Base-by-base conservation (phyloP, 345 rosid genomes). In the Adansonia digitata region DNA sequence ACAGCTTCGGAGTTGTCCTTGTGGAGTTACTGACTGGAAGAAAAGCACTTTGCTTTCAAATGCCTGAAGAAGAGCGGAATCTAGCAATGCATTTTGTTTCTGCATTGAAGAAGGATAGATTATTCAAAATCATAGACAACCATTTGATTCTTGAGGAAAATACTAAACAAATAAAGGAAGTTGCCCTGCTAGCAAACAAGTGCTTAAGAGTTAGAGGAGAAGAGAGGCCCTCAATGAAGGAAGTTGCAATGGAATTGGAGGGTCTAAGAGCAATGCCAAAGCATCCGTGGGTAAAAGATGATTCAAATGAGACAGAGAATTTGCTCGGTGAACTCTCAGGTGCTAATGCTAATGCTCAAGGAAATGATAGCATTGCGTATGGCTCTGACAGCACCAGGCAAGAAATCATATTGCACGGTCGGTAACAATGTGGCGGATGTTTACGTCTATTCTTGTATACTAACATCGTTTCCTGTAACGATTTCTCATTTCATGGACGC, bases 1-100 rank as follows among this genome's bases (percentile, higher is more conserved):
- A 85, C 14, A 84, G 85, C 68, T 88, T 88, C 18, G 86, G 89
- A 2, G 83, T 86, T 13, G 80, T 88, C 6, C 82, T 88, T 1
- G 73, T 73, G 22, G 89, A 57, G 63, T 57, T 57, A 0, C 39
- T 85, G 6, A 76, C 85, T 0, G 67, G 84, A 7, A 57, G 69
- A 77, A 84, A 81, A 18, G 80, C 82, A 13, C 24, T 85, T 65
- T 72, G 76, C 8, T 76, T 78, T 17, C 75, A 69, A 3, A 18
- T 70, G 39, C 68, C 79, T 0, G 86, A 71, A 14, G 74, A 51
- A 5, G 74, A 82, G 13, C 77, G 79, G 55, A 84, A 74, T 69
- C 10, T 82, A 1, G 88, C 71, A 5, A 75, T 37, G 46, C 75
- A 77, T 64, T 86, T 84, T 64, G 55, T 66, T 60, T 57, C 59